Evolutionary conservation across 2,329 filamentous ascomycete species (phyloP), one percentile per base, ranked within the genome.

Genomic region (Cytospora piceae): DNA sequence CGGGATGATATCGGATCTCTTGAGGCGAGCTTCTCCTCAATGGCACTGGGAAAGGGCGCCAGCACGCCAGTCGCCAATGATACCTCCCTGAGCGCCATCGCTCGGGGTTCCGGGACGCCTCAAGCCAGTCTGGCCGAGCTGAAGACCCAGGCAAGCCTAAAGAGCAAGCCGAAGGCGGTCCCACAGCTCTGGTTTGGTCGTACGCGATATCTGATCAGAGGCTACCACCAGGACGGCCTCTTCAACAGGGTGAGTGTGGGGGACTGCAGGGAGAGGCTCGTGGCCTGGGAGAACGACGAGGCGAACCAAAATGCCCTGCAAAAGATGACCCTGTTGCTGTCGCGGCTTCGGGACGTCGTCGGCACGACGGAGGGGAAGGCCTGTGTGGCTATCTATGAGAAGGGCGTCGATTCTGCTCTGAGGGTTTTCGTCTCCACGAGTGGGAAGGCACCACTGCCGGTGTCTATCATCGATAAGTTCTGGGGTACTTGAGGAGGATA

Each of bases 151-250:
- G 56, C 15, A 11, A 60, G 20, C 20, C 9, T 12, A 5, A 68
- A 49, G 53, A 17, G 0, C 29, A 54, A 1, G 12, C 34, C n/a
- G 2, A 1, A n/a, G 6, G 64, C 5, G 27, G 31, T 74, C 0
- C 66, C 71, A 0, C 72, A 74, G 63, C 69, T 74, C 9, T 75
- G 73, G 73, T 72, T 75, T 29, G 72, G 73, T 6, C 70, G 73
- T 6, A 74, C 72, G 5, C 67, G 68, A 0, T 71, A 69, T 39
- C 58, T 75, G 3, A 73, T 75, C 11, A 58, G 51, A 0, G 72
- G 70, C 9, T 24, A 46, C 0, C 72, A 75, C 58, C 15, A 4
- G 1, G 8, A 70, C 0, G 72, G 72, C 11, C 59, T 46, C 3
- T 71, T 72, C 46, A 9, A 58, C 11, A 9, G 67, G 11, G 67